These are phyloP conservation scores for Coniophora puteana DNA, from an alignment of 1,284 basidiomycete species.

Conservation along the genomic window DNA sequence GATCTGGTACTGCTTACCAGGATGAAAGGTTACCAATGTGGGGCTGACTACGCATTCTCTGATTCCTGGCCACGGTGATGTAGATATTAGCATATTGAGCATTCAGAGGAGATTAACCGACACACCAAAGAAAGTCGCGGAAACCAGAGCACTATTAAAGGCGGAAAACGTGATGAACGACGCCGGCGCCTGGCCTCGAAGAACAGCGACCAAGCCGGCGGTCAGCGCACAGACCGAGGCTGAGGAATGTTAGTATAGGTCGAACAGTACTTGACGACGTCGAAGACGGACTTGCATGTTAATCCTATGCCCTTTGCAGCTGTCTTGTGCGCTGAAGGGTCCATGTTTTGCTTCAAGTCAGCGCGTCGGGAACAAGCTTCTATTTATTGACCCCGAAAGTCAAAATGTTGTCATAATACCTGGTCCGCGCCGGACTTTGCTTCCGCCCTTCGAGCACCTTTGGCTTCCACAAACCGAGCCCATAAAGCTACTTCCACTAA, in stretches of 20 bases:
- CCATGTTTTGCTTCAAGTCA: too few relatives aligned
- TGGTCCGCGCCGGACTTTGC: constrained; percentile 1
- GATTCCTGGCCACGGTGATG: constrained; percentile 39
- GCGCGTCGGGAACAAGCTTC: neutral
- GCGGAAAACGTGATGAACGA: constrained; percentile 37
- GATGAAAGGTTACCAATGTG: constrained; percentile 31
- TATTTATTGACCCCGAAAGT: too few relatives aligned
- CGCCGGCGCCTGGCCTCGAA: constrained; percentile 39
- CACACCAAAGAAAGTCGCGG: constrained; percentile 70
- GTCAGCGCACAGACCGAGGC: constrained; percentile 48
- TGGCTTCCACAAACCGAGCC: too few relatives aligned
- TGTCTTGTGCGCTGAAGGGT: constrained; percentile 39
- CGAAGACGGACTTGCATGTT: constrained; percentile 74
- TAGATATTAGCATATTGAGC: neutral
- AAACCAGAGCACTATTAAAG: constrained; percentile 63
- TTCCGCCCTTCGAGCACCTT: neutral
- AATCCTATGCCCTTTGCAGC: constrained; percentile 52
- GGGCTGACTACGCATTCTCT: constrained; percentile 67
- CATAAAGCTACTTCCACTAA: neutral
- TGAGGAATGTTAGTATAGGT: constrained; percentile 13
- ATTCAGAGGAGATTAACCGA: constrained; percentile 12
- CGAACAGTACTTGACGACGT: neutral
- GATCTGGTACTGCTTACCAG: constrained; percentile 29
- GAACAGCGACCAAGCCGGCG: constrained; percentile 52
- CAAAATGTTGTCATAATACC: constrained; percentile 3